These are phyloP conservation scores for Neoboletus magnificus DNA, from an alignment of 768 basidiomycete species.

Conservation along the genomic window DNA sequence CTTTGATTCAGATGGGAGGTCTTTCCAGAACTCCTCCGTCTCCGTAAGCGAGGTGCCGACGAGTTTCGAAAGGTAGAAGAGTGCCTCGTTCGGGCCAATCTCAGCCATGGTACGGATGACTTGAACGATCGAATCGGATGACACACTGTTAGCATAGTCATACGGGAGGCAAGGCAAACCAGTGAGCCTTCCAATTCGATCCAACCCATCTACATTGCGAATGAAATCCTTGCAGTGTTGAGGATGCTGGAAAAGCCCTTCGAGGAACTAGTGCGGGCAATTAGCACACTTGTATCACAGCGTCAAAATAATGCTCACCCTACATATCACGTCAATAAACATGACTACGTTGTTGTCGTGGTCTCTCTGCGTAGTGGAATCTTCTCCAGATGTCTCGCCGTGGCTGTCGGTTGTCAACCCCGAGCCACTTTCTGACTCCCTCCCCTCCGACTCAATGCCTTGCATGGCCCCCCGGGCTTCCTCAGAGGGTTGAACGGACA, in stretches of 20 bases:
- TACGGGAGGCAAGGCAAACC: constrained; percentile 85
- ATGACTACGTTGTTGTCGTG: constrained; percentile 77
- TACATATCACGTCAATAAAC: constrained; percentile 75
- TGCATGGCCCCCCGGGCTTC: constrained; percentile 47
- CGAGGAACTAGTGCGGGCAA: constrained; percentile 62
- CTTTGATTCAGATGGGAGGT: constrained; percentile 52
- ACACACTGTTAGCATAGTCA: constrained; percentile 80
- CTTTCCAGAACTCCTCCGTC: constrained; percentile 70
- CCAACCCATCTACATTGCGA: constrained; percentile 64
- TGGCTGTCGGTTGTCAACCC: constrained; percentile 15
- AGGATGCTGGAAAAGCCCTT: constrained; percentile 91
- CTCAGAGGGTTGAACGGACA: constrained; percentile 28
- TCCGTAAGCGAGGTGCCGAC: constrained; percentile 67
- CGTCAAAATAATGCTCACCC: constrained; percentile 45
- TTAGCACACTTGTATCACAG: constrained; percentile 3
- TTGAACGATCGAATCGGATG: constrained; percentile 84
- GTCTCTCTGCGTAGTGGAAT: constrained; percentile 40
- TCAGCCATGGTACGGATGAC: constrained; percentile 89
- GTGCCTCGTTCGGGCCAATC: constrained; percentile 72
- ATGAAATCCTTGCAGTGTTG: constrained; percentile 91
- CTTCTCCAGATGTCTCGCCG: constrained; percentile 25
- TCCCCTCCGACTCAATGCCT: constrained; percentile 32
- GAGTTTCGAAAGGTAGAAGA: constrained; percentile 64
- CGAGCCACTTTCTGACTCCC: constrained; percentile 18
- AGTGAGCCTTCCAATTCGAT: constrained; percentile 72